Base-by-base conservation (phyloP, 2,329 filamentous ascomycete genomes). In the Claviceps maximensis region DNA sequence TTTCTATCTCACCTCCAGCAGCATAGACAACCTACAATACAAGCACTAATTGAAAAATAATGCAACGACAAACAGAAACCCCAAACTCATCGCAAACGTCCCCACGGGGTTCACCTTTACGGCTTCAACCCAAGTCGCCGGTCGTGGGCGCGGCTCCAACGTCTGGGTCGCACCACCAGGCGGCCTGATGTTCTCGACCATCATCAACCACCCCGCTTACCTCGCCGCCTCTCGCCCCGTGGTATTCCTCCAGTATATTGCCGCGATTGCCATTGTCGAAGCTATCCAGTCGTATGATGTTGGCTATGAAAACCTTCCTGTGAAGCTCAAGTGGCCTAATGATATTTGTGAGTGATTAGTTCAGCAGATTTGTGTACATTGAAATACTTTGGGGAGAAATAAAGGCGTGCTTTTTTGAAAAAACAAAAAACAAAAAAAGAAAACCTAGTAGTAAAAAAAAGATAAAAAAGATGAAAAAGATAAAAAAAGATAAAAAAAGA, bases 251-350 rank as follows among this genome's bases (percentile, higher is more conserved):
- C 93, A 97, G 67, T 98, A 98, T 65, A 78, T 98, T 15, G 83
- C 89, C 0, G 90, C 89, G 1, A 80, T 98, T 47, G 90, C 93
- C 42, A 86, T 91, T 44, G 85, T 94, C 2, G 80, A 87, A 56
- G 91, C 88, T 0, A 83, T 97, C 57, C 84, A 87, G 57, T 77
- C 75, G 27, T 97, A 97, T 63, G 89, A 84, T 49, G 69, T 69
- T 2, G 87, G 84, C 8, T 97, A 94, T 67, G 75, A 80, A 6
- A 74, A 80, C 0, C 67, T 97, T 4, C 87, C 87, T 0, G 77
- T 98, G 42, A 89, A 87, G 65, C 71, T 98, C 33, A 98, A 98
- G 68, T 98, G 93, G 93, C 93, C 93, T 12, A 98, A 98, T 62
- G 93, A 98, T 64, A 87, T 98, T 52, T 91, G 82, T 83, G 68